phyloP scores from a whole-genome alignment of 192 early-diverging fungal species.

The Umbelopsis isabellina region DNA sequence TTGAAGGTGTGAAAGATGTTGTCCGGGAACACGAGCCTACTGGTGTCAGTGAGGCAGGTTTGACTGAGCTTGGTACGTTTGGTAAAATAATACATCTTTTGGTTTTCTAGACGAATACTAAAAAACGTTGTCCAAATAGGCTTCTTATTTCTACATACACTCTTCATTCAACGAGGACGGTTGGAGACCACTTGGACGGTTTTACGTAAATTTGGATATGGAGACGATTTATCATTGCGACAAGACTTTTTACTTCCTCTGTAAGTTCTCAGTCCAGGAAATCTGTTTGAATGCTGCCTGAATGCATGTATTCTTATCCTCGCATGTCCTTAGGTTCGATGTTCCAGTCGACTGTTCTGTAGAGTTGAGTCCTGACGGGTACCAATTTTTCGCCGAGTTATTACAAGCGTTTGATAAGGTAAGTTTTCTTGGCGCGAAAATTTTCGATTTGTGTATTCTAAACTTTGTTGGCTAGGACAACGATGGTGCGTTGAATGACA shows the following conservation, averaged over 20 bases:
- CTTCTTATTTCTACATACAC: slow-evolving; percentile 92
- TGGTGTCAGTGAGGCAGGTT: slow-evolving; percentile 82
- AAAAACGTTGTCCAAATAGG: slow-evolving; percentile 43
- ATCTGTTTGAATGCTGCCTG: no score
- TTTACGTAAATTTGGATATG: slow-evolving; percentile 93
- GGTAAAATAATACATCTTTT: background rate
- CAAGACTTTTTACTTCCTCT: slow-evolving; percentile 90
- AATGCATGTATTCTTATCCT: background rate
- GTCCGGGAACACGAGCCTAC: slow-evolving; percentile 85
- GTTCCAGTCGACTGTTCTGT: slow-evolving; percentile 90
- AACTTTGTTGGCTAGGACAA: slow-evolving; percentile 66
- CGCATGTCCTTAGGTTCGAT: slow-evolving; percentile 62
- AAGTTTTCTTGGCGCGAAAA: background rate
- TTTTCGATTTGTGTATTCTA: background rate
- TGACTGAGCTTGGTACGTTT: slow-evolving; percentile 78
- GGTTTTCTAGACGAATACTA: background rate
- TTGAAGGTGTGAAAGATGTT: slow-evolving; percentile 95
- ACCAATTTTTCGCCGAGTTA: slow-evolving; percentile 93
- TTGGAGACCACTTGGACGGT: slow-evolving; percentile 99
- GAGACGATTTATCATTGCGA: slow-evolving; percentile 88
- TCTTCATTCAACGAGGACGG: slow-evolving; percentile 96
- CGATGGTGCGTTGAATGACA: slow-evolving; percentile 89
- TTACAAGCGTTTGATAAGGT: slow-evolving; percentile 94
- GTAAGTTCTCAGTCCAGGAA: slow-evolving; percentile 44
- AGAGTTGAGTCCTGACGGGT: slow-evolving; percentile 91